Base-by-base conservation (phyloP, 768 basidiomycete genomes). In the Collybiopsis confluens region DNA sequence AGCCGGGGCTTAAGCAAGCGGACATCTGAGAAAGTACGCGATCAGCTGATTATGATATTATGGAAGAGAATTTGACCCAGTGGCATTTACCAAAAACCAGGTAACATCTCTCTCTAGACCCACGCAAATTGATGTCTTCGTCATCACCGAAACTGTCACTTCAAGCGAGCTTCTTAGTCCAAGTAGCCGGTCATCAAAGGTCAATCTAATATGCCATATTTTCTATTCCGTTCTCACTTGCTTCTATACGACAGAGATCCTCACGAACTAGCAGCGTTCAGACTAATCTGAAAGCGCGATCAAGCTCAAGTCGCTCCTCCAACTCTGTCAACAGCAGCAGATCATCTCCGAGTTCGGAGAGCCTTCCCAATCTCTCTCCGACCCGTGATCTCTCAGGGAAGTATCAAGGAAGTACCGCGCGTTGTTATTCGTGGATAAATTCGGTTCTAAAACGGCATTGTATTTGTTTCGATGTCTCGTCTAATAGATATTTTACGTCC, bases 101-200 rank as follows among this genome's bases (percentile, higher is more conserved):
- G 28, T 26, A 16, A 38, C 27, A 9, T 2, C 8, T 37, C 21
- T 16, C 1, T 50, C 48, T 59, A 48, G 61, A 21, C 59, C 59
- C 10, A 65, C 63, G 2, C 65, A 67, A 33, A 65, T 68, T 23
- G 62, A 62, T 42, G 57, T 65, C n/a, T 64, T 59, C 48, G 65
- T 69, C 3, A 63, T 65, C 27, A 68, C 64, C 11, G 68, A 69
- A 52, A 69, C 67, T 4, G 55, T 69, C 24, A 62, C 64, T 1
- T 33, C 33, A 20, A 37, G 50, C 18, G 55, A 56, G 42, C 23
- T 21, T 24, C 18, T 40, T 3, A 33, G 10, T 50, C 48, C 16
- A 11, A 28, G 36, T 33, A 13, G 30, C 5, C 5, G 30, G 13
- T 33, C 30, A 8, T 33, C 28, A 10, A 33, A 46, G 45, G 45